Evolutionary conservation across 495 filamentous ascomycete genomes (phyloP), one percentile per base, ranked within the genome.

Genomic region (Articulospora tetracladia): DNA sequence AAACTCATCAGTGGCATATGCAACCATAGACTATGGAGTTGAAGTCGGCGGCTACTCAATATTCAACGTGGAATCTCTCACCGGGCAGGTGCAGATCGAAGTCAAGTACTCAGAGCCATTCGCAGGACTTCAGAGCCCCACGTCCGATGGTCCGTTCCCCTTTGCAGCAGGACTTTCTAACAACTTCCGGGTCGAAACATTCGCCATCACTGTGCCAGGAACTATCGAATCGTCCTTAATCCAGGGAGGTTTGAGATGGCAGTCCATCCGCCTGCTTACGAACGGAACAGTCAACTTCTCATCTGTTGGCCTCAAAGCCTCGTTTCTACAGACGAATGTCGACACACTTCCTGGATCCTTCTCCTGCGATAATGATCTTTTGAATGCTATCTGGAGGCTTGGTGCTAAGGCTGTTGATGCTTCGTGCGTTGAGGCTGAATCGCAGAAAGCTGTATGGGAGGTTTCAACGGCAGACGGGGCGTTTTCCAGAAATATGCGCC

Each of bases 91-190:
- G 22, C 44, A 57, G 30, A 57, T 57, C 39, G 55, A 57, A 41
- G 13, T 57, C 4, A 57, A 57, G 23, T 57, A 57, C 30, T 26
- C 28, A 7, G 55, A 57, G 19, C 20, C 22, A 41, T 57, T 57
- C 22, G 20, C 25, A 1, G 55, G 55, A 11, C 34, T 57, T 15
- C 25, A 47, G 48, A 24, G 13, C 3, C 17, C 20, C 11, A 48
- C 17, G 24, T 22, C 20, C 15, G 55, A 48, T 49, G 36, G 55
- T 13, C 55, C 55, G n/a, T 49, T 36, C 13, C 8, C 36, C 15
- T 57, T 27, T 22, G 41, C 44, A 22, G 27, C 20, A 10, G 55
- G 55, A 11, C 25, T 57, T 7, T 48, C 44, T 10, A 57, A 57
- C 23, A 48, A 20, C 20, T 57, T 57, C 41, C 36, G 55, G 10